Base-by-base conservation (phyloP, 176 grass and related monocot genomes). In the Elaeis guineensis region DNA sequence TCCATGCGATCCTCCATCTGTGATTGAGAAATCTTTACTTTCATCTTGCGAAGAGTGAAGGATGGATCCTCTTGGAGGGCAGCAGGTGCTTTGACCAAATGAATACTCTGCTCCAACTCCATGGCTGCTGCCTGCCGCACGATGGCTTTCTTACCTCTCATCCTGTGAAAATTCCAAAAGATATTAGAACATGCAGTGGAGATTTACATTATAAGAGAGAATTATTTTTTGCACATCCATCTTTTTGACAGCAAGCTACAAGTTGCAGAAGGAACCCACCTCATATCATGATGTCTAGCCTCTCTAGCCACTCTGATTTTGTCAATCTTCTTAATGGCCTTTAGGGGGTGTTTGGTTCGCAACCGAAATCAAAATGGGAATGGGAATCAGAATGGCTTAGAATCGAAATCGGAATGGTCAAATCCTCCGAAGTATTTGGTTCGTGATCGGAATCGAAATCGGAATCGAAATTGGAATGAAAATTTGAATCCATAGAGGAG, bases 291-390 rank as follows among this genome's bases (percentile, higher is more conserved):
- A 50, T 98, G 88, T n/a, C 66, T 82, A 30, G 51, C 61, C 64
- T 79, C 76, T 17, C 85, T 83, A 11, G 67, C 74, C 28, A 85
- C 70, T 64, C 82, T 92, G 19, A 80, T 76, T 82, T 98, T 93
- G 3, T 70, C 55, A 59, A 95, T 85, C 70, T 75, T 59, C 4
- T 78, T 81, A 24, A 95, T 95, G 17, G 85, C 89, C 70, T 82
- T 87, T 17, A 98, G n/a, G n/a, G n/a, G n/a, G n/a, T n/a, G n/a
- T n/a, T n/a, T n/a, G n/a, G n/a, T n/a, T n/a, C n/a, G n/a, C n/a
- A n/a, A n/a, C n/a, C n/a, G n/a, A n/a, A n/a, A n/a, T n/a, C n/a
- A n/a, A n/a, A n/a, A n/a, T n/a, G n/a, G n/a, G n/a, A n/a, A n/a
- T n/a, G n/a, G n/a, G n/a, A n/a, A n/a, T n/a, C n/a, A n/a, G n/a